Conservation (phyloP, 2,329 filamentous ascomycete species). For the Colletotrichum chrysophilum region DNA sequence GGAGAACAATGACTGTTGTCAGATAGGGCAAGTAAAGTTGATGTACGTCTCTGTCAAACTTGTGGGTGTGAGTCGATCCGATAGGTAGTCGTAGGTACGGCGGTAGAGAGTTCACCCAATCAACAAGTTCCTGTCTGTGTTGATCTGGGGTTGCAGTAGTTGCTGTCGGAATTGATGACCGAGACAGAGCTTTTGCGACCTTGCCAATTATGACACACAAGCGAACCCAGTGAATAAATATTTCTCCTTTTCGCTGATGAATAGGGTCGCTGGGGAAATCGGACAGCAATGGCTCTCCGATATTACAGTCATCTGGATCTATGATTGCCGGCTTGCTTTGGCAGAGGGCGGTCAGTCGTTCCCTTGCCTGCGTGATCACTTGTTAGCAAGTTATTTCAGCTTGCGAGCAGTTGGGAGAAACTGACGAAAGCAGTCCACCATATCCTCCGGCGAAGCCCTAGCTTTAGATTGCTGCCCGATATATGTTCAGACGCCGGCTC, state of each 20-base stretch:
- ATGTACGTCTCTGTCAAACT: constrained; percentile 45
- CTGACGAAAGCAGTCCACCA: constrained; percentile 46
- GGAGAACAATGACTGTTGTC: constrained; percentile 44
- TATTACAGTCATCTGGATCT: constrained; percentile 44
- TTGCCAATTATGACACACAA: constrained; percentile 44
- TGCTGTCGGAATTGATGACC: constrained; percentile 15
- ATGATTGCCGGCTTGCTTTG: constrained; percentile 49
- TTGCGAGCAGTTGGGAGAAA: not conserved
- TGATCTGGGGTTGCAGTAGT: constrained; percentile 28
- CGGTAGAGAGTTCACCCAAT: constrained; percentile 39
- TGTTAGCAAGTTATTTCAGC: not conserved
- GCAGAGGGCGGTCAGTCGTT: constrained; percentile 44
- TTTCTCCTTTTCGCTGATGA: constrained; percentile 37
- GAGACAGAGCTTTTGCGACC: constrained; percentile 41
- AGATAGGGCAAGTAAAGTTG: constrained; percentile 47
- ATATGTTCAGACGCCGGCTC: constrained; percentile 30
- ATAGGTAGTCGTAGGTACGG: constrained; percentile 37
- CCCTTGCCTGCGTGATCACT: constrained; percentile 29
- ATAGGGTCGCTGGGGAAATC: constrained; percentile 40
- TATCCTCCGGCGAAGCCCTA: constrained; percentile 39
- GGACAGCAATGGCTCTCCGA: constrained; percentile 37
- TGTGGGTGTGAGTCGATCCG: constrained; percentile 27
- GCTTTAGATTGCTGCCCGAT: not conserved
- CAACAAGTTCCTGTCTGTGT: constrained; percentile 34
- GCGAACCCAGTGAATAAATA: constrained; percentile 47